A percentile compares a stretch with the other conserved stretches of the same genome.
Evolutionary conservation across 768 basidiomycete species (phyloP).

Genomic region (Lenzites betulinus): DNA sequence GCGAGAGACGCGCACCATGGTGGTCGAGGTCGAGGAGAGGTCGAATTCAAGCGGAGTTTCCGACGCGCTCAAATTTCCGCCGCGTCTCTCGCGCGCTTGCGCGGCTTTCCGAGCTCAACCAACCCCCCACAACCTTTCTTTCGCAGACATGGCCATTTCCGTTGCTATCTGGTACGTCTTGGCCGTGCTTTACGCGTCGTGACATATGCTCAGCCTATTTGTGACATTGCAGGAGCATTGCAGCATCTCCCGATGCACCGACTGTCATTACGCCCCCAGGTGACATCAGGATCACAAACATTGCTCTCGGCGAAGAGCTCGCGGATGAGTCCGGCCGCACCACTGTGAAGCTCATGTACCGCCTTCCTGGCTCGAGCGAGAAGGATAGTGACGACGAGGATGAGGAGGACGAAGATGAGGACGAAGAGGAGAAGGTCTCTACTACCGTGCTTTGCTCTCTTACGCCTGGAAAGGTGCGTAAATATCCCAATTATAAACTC

Average conservation of each 20-base stretch:
- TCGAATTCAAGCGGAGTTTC: slow-evolving; percentile 23
- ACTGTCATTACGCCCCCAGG: slow-evolving; percentile 59
- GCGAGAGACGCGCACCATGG: slow-evolving; percentile 20
- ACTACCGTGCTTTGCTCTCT: slow-evolving; percentile 75
- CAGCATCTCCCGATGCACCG: slow-evolving; percentile 57
- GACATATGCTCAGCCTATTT: slow-evolving; percentile 3
- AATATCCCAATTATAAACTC: background rate
- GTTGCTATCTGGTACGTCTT: slow-evolving; percentile 66
- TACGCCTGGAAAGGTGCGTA: slow-evolving; percentile 75
- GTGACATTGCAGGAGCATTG: slow-evolving; percentile 53
- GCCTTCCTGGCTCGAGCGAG: slow-evolving; percentile 43
- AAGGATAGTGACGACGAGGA: slow-evolving; percentile 46
- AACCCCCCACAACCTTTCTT: background rate
- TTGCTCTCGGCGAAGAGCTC: slow-evolving; percentile 75
- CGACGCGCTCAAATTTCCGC: slow-evolving; percentile 22
- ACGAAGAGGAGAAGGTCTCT: slow-evolving; percentile 33
- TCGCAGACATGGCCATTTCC: slow-evolving; percentile 53
- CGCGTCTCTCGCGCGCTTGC: slow-evolving; percentile 19
- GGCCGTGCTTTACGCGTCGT: background rate
- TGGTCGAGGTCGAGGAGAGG: slow-evolving; percentile 15
- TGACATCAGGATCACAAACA: slow-evolving; percentile 81
- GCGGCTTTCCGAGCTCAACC: slow-evolving; percentile 6
- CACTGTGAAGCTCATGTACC: slow-evolving; percentile 67
- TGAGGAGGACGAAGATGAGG: slow-evolving; percentile 48
- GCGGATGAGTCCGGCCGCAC: slow-evolving; percentile 60